Percentiles rank a stretch among this genome's conserved stretches.
Evolutionary conservation across 345 rosid genomes (phyloP).

Genomic region (Jatropha curcas): DNA sequence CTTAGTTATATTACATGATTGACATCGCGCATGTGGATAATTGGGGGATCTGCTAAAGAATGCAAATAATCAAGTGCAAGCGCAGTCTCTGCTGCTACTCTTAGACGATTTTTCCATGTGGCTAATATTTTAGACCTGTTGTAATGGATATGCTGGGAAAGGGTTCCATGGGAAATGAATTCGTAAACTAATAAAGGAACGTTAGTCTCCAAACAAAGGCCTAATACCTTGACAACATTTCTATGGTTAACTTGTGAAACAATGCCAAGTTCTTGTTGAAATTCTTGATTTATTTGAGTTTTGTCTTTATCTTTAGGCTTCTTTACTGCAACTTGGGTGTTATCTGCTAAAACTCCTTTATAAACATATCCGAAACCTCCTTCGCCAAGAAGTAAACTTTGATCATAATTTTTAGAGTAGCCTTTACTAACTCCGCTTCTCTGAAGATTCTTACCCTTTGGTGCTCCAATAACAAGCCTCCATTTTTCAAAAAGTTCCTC

Average conservation of each 20-base stretch:
- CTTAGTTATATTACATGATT: too few species aligned
- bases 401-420: slow-evolving; percentile 29
- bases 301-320: slow-evolving; percentile 20
- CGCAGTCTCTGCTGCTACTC: slow-evolving; percentile 29
- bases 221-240: slow-evolving; percentile 38
- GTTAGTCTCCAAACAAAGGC: slow-evolving; percentile 36
- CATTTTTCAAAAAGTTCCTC: slow-evolving; percentile 27
- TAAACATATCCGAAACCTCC: slow-evolving; percentile 38
- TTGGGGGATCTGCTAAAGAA: slow-evolving; percentile 36
- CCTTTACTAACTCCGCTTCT: slow-evolving; percentile 29
- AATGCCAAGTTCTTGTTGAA: slow-evolving; percentile 24
- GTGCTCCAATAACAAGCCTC: slow-evolving; percentile 30
- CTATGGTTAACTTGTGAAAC: slow-evolving; percentile 37
- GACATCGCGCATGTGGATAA: slow-evolving; percentile 40
- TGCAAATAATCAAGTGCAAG: slow-evolving; percentile 41
- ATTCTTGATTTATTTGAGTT: slow-evolving; percentile 24
- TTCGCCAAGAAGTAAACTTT: slow-evolving; percentile 15
- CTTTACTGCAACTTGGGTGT: slow-evolving; percentile 16
- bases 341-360: slow-evolving; percentile 23
- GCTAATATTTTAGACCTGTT: slow-evolving; percentile 13
- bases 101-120: slow-evolving; percentile 25
- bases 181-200: slow-evolving; percentile 38
- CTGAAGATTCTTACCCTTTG: slow-evolving; percentile 35
- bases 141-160: slow-evolving; percentile 25
- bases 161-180: slow-evolving; percentile 35